These are phyloP conservation scores for Sequoiadendron giganteum DNA, from an alignment of 75 land plant genomes.

Conservation along the genomic window DNA sequence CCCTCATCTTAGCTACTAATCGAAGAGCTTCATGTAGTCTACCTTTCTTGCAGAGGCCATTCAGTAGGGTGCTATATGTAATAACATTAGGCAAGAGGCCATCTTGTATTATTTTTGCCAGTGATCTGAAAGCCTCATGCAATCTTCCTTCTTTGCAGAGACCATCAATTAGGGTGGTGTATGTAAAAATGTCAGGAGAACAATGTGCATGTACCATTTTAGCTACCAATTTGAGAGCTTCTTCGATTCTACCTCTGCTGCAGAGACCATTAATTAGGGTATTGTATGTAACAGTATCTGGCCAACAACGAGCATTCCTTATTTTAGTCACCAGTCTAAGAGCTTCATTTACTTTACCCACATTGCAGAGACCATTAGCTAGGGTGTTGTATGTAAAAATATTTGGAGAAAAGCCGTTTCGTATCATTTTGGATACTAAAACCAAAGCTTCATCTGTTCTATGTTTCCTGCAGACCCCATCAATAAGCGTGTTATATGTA, in stretches of 20 bases:
- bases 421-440: not conserved
- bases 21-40: not conserved
- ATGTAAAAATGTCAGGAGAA: not conserved
- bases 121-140: not conserved
- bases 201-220: not conserved
- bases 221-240: not conserved
- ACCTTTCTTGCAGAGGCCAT: not conserved
- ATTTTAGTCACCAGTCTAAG: not conserved
- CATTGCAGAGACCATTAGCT: not conserved
- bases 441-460: not conserved
- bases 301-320: not conserved
- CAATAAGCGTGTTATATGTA: not conserved
- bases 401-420: not conserved
- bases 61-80: not conserved
- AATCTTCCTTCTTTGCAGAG: not conserved
- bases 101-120: not conserved
- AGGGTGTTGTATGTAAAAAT: not conserved
- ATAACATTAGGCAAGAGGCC: not conserved
- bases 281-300: not conserved
- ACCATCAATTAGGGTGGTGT: not conserved
- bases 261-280: not conserved
- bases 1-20: conserved; percentile 1
- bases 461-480: not conserved
- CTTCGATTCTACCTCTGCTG: not conserved
- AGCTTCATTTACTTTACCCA: not conserved